Base-by-base conservation (phyloP, 352 stramenopile species). In the Globisporangium nagaii region DNA sequence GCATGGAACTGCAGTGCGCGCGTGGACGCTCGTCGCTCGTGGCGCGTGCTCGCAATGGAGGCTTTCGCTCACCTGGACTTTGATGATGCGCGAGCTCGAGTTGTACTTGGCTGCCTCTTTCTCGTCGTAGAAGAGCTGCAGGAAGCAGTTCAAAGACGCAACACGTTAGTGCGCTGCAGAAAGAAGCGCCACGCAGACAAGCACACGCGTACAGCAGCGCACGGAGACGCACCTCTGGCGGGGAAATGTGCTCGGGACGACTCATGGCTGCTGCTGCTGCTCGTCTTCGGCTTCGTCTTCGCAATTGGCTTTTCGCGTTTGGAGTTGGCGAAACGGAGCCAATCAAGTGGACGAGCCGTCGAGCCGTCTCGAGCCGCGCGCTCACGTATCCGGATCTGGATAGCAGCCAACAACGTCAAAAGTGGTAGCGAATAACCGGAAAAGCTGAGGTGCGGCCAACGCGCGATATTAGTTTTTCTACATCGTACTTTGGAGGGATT, bases 41-140 rank as follows among this genome's bases (percentile, higher is more conserved):
- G n/a, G n/a, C n/a, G n/a, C n/a, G n/a, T n/a, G n/a, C 12, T 32
- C 11, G 53, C 15, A 30, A 24, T 11, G 13, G 17, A 35, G 11
- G 32, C 28, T 32, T 35, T 4, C 25, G 42, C 54, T 19, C 35
- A 87, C 71, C 78, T 99, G 96, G 51, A 98, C 90, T 64, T 96
- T 88, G 61, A 94, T 79, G 54, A 98, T 98, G 36, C 90, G 88
- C 60, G 84, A 95, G 71, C 81, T 96, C 22, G 80, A 90, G 61
- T 96, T 95, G 73, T 98, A 97, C 68, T 97, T 97, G 62, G 83
- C 76, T 0, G 88, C 87, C 69, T 97, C 90, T 56, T 93, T 93
- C 49, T 94, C 84, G 75, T 97, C 78, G 62, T 97, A 97, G 65
- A 95, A 97, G 50, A 96, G 62, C 86, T 97, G 52, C 31, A 58